Evolutionary conservation across 2,329 filamentous ascomycete genomes (phyloP).

Genomic region (Pseudofabraea citricarpa): DNA sequence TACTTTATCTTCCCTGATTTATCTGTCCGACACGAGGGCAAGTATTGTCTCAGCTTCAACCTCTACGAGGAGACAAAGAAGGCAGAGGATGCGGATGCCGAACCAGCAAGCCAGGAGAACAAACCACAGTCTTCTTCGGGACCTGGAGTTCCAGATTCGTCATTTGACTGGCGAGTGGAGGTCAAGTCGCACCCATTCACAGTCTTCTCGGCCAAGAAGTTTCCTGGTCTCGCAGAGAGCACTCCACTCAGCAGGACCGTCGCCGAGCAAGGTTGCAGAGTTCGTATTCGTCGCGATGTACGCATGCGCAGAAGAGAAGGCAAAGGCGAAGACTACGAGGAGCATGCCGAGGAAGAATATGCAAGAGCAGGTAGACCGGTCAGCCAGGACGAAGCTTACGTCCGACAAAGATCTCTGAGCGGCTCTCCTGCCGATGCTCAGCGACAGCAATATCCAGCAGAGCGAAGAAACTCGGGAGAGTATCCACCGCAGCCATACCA

Average conservation of each 20-base stretch:
- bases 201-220: constrained; percentile 97
- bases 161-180: constrained; percentile 82
- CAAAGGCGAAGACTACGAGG: constrained; percentile 50
- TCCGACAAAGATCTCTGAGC: constrained; percentile 49
- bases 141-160: constrained; percentile 31
- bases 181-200: constrained; percentile 83
- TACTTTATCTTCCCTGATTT: constrained; percentile 98
- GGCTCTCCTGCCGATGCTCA: constrained; percentile 17
- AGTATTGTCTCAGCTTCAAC: constrained; percentile 86
- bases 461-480: constrained; percentile 45
- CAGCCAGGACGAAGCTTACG: constrained; percentile 15
- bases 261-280: constrained; percentile 93
- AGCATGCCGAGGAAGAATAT: constrained; percentile 58
- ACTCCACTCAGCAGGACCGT: constrained; percentile 85
- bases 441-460: constrained; percentile 25
- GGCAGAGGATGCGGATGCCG: constrained; percentile 66
- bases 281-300: constrained; percentile 90
- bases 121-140: constrained; percentile 31
- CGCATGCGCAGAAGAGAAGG: constrained; percentile 81
- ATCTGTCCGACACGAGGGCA: constrained; percentile 91
- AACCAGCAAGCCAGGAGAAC: constrained; percentile 28
- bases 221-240: constrained; percentile 87
- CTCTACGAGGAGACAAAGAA: constrained; percentile 93
- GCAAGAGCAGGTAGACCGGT: constrained; percentile 28
- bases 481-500: constrained; percentile 29